A percentile compares a stretch with the other conserved stretches of the same genome.
phyloP scores from a whole-genome alignment of 192 early-diverging fungal species.

The Radiomyces spectabilis region DNA sequence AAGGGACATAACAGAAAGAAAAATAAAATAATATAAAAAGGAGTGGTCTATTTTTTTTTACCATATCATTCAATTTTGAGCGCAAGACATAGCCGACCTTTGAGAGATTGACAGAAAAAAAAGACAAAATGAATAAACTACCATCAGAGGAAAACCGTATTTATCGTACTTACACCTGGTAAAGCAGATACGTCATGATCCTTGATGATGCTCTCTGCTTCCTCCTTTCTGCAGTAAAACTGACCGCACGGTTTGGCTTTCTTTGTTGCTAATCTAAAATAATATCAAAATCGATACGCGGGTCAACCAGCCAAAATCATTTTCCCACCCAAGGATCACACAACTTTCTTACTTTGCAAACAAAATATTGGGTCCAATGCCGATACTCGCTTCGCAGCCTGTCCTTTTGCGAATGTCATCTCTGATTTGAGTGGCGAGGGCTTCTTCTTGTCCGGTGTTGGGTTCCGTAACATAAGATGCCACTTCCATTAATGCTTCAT shows the following conservation, averaged over 20 bases:
- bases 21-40: not conserved
- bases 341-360: conserved; percentile 46
- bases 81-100: conserved; percentile 50
- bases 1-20: not conserved
- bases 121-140: not conserved
- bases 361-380: conserved; percentile 66
- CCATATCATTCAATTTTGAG: conserved; percentile 30
- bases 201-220: conserved; percentile 7
- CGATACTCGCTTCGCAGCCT: conserved; percentile 66
- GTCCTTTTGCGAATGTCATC: conserved; percentile 37
- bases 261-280: conserved; percentile 56
- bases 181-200: conserved; percentile 30
- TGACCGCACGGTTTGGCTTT: conserved; percentile 67
- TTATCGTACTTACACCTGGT: conserved; percentile 39
- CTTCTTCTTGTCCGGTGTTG: conserved; percentile 25
- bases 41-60: not conserved
- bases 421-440: conserved; percentile 51
- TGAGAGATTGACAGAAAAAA: not conserved
- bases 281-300: too few relatives aligned
- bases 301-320: too few relatives aligned
- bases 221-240: conserved; percentile 17
- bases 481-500: conserved; percentile 80
- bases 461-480: conserved; percentile 25
- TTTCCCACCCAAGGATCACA: too few relatives aligned
- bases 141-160: not conserved